A percentile compares a stretch with the other conserved stretches of the same genome.
Conservation (phyloP, 371 early-diverging fungal genomes). For the Circinella minor region DNA sequence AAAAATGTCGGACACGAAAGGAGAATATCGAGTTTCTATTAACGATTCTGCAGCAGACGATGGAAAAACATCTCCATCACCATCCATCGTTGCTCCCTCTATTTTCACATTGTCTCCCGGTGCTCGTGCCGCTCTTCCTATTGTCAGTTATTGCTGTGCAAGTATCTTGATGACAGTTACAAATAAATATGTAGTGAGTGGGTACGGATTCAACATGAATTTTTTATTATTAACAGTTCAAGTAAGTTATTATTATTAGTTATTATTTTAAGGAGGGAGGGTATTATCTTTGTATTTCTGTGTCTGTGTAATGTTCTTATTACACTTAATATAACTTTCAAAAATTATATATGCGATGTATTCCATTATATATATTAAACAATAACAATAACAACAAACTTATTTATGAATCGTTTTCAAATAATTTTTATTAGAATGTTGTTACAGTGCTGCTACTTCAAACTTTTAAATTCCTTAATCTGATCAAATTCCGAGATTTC, state of each 20-base stretch:
- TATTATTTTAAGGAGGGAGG: not conserved
- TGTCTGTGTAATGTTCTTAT: too few species aligned
- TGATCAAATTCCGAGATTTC: constrained; percentile 73
- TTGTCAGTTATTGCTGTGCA: constrained; percentile 87
- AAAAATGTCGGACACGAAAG: constrained; percentile 21
- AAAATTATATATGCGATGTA: too few species aligned
- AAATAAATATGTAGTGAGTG: constrained; percentile 93
- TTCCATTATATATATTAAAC: too few species aligned
- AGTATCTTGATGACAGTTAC: constrained; percentile 97
- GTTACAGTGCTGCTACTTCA: constrained; percentile 45
- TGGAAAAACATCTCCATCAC: constrained; percentile 6
- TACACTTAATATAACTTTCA: too few species aligned
- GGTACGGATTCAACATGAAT: constrained; percentile 86
- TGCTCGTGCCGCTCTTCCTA: constrained; percentile 63
- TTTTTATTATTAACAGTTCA: constrained; percentile 91
- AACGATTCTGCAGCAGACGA: constrained; percentile 16
- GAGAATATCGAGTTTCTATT: constrained; percentile 28
- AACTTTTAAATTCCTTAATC: constrained; percentile 64
- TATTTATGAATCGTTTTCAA: not conserved
- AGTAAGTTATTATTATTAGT: constrained; percentile 42
- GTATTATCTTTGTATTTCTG: too few species aligned
- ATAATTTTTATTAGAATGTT: constrained; percentile 32
- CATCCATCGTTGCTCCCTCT: constrained; percentile 40
- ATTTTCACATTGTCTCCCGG: constrained; percentile 44
- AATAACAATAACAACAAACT: too few species aligned